Evolutionary conservation across 2,329 filamentous ascomycete species (phyloP), one percentile per base, ranked within the genome.

Genomic region (Colletotrichum chrysophilum): DNA sequence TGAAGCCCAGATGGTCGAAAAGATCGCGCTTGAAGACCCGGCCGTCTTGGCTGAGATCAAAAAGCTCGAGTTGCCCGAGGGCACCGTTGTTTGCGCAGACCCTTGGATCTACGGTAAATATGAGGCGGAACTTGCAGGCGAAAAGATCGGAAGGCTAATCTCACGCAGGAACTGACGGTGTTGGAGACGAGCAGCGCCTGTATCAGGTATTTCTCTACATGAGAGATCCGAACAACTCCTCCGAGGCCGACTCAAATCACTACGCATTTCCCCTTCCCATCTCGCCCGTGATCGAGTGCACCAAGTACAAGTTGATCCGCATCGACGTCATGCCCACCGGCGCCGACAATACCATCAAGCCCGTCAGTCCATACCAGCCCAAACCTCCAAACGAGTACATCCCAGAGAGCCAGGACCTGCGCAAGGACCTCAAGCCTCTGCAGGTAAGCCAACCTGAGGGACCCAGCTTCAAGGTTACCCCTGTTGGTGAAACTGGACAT

Each of bases 271-370:
- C 93, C 1, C 85, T 94, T 3, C 87, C 90, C n/a, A 91, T 93
- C 76, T 93, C 91, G 3, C 93, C 93, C 0, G 93, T 94, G 24
- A 86, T 95, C 56, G 91, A 92, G 80, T 89, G 89, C 0, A 88
- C 88, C 55, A 91, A 88, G 3, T 89, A 91, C 84, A 91, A 93
- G 79, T 88, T 95, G 48, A 88, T 94, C 61, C 90, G 93, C 13
- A 93, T 95, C 77, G 93, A 95, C 80, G 87, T 91, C 72, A 83
- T 95, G 5, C 93, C 94, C 2, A 94, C 92, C 4, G 93, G 94
- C 3, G 88, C 86, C 7, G 93, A 94, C 81, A 88, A 90, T 71
- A 90, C 88, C 7, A 86, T 89, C 75, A 89, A 89, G 75, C 87
- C 89, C 4, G 86, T 90, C 1, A 85, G 87, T 66, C 89, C 91